A percentile compares a stretch with the other conserved stretches of the same genome.
Conservation (phyloP, 139 green algal species). For the Chlamydomonas urium region DNA sequence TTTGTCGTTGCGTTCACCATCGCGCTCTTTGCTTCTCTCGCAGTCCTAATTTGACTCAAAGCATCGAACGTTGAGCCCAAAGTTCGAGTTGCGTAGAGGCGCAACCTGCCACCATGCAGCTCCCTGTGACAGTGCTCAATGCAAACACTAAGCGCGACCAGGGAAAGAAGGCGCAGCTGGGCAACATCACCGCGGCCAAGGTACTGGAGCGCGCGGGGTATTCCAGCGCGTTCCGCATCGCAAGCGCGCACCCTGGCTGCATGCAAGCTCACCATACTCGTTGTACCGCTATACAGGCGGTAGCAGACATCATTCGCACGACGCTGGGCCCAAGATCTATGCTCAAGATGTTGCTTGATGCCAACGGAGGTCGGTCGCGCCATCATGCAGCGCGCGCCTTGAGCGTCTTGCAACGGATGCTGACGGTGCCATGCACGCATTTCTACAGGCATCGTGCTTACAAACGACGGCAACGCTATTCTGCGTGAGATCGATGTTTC, state of each 20-base stretch:
- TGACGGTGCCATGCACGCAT: background rate
- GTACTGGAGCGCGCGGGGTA: too few species aligned
- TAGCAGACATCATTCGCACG: constrained; percentile 96
- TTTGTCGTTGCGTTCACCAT: too few species aligned
- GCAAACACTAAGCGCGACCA: constrained; percentile 85
- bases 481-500: constrained; percentile 96
- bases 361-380: constrained; percentile 68
- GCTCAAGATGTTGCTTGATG: constrained; percentile 99
- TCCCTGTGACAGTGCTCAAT: constrained; percentile 43
- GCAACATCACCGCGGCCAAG: constrained; percentile 96
- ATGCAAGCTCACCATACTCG: background rate
- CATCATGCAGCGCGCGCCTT: too few species aligned
- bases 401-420: too few species aligned
- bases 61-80: background rate
- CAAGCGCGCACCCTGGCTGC: background rate
- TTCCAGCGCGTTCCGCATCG: too few species aligned
- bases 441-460: constrained; percentile 89
- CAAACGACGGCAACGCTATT: constrained; percentile 98
- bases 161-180: constrained; percentile 91
- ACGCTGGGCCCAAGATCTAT: constrained; percentile 95
- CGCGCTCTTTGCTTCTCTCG: background rate
- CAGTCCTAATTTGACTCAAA: background rate
- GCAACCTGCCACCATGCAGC: constrained; percentile 1
- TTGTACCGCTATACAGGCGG: constrained; percentile 60
- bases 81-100: background rate